These are phyloP conservation scores for Suillus placidus DNA, from an alignment of 768 basidiomycete species.

Conservation along the genomic window DNA sequence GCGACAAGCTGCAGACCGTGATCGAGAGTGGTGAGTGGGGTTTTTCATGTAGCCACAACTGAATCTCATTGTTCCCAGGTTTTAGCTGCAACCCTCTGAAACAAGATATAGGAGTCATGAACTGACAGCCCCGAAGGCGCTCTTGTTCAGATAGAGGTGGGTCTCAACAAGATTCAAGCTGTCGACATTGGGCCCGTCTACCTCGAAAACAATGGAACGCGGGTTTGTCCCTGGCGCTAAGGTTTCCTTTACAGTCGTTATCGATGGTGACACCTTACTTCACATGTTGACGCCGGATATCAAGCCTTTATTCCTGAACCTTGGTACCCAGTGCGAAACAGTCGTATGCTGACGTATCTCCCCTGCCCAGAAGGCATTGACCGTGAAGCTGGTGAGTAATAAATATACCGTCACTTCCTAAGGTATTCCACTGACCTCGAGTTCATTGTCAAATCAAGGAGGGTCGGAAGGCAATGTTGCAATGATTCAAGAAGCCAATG, in stretches of 20 bases:
- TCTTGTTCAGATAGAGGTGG: conserved; percentile 86
- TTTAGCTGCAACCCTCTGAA: conserved; percentile 96
- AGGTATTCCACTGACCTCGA: conserved; percentile 13
- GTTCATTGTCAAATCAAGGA: conserved; percentile 71
- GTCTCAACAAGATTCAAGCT: conserved; percentile 95
- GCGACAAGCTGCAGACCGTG: conserved; percentile 96
- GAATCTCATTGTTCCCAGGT: conserved; percentile 35
- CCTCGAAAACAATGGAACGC: conserved; percentile 58
- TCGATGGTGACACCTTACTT: conserved; percentile 91
- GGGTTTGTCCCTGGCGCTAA: conserved; percentile 68
- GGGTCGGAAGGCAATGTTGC: conserved; percentile 95
- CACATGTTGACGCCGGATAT: conserved; percentile 77
- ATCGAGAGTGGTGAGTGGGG: conserved; percentile 79
- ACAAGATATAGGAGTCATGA: conserved; percentile 96
- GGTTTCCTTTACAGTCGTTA: conserved; percentile 89
- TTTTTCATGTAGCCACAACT: not conserved
- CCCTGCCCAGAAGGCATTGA: conserved; percentile 97
- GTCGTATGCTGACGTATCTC: conserved; percentile 98
- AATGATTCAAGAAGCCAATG: conserved; percentile 99
- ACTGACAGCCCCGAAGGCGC: conserved; percentile 77
- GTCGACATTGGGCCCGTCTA: conserved; percentile 77
- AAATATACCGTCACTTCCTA: conserved; percentile 14
- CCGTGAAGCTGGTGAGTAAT: conserved; percentile 87
- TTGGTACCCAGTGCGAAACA: conserved; percentile 95
- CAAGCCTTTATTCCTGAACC: conserved; percentile 85